Evolutionary conservation across 2,329 filamentous ascomycete species (phyloP).

Genomic region (Phialocephala subalpina): DNA sequence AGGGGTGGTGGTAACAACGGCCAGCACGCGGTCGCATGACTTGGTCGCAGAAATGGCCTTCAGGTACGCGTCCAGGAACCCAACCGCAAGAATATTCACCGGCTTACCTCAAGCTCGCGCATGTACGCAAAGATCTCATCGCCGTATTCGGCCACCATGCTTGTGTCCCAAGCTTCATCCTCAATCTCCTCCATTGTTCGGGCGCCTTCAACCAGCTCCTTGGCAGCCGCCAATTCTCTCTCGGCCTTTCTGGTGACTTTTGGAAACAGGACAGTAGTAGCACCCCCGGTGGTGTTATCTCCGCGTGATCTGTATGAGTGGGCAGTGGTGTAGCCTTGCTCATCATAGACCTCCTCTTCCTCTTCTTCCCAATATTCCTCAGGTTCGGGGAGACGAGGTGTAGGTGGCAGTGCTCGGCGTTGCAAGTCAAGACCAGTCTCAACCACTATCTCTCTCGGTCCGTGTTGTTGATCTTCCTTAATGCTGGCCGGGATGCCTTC

Average conservation of each 20-base stretch:
- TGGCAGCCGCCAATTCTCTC: slow-evolving; percentile 74
- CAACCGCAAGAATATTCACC: slow-evolving; percentile 3
- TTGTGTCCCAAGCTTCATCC: slow-evolving; percentile 91
- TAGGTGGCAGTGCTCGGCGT: slow-evolving; percentile 31
- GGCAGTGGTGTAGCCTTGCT: slow-evolving; percentile 77
- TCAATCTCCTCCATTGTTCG: slow-evolving; percentile 76
- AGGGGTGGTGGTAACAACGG: slow-evolving; percentile 29
- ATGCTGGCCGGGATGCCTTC: background rate
- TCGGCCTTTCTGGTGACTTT: slow-evolving; percentile 72
- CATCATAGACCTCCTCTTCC: slow-evolving; percentile 73
- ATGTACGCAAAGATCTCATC: slow-evolving; percentile 97
- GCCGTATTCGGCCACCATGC: slow-evolving; percentile 96
- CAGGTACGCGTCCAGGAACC: slow-evolving; percentile 19
- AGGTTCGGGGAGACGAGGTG: slow-evolving; percentile 53
- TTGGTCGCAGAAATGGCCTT: slow-evolving; percentile 19
- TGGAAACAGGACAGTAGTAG: slow-evolving; percentile 74
- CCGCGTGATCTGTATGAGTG: slow-evolving; percentile 79
- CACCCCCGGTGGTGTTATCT: slow-evolving; percentile 74
- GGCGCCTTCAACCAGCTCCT: slow-evolving; percentile 39
- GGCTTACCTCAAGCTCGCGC: slow-evolving; percentile 80
- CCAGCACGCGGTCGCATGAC: slow-evolving; percentile 20
- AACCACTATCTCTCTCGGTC: background rate
- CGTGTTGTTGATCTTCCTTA: slow-evolving; percentile 23
- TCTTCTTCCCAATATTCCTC: slow-evolving; percentile 80
- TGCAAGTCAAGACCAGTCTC: slow-evolving; percentile 22